A percentile compares a stretch with the other conserved stretches of the same genome.
Evolutionary conservation across 441 rosid genomes (phyloP).

Genomic region (Arabidopsis lyrata): DNA sequence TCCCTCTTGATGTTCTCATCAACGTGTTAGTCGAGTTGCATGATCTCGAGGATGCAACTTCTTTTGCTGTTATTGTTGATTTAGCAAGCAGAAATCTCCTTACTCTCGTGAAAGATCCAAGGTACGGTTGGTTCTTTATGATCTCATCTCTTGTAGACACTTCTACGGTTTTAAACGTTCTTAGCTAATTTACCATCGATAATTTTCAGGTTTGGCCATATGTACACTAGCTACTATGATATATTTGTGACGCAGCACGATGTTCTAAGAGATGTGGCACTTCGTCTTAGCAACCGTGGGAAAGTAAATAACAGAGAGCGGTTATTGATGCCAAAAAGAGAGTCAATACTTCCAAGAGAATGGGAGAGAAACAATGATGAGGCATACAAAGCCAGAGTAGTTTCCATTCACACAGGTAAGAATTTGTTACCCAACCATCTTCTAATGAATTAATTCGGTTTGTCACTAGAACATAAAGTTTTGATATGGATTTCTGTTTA

Average conservation of each 20-base stretch:
- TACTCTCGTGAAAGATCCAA: slow-evolving; percentile 74
- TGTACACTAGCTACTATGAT: slow-evolving; percentile 71
- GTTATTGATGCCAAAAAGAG: slow-evolving; percentile 77
- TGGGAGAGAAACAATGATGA: slow-evolving; percentile 75
- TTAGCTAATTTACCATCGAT: not conserved
- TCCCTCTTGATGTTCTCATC: slow-evolving; percentile 80
- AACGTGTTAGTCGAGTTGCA: slow-evolving; percentile 77
- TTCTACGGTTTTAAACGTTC: not conserved
- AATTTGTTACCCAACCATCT: not conserved
- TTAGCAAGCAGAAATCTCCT: slow-evolving; percentile 81
- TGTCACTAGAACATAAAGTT: not conserved
- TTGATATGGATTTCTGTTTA: slow-evolving; percentile 12
- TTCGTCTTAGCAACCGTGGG: slow-evolving; percentile 63
- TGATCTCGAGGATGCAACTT: slow-evolving; percentile 63
- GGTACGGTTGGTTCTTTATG: slow-evolving; percentile 47
- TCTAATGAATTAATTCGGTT: not conserved
- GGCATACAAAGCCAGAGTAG: slow-evolving; percentile 71
- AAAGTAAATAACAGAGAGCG: slow-evolving; percentile 56
- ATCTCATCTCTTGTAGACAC: slow-evolving; percentile 6
- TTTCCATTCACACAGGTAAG: slow-evolving; percentile 82
- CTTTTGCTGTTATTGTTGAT: slow-evolving; percentile 74
- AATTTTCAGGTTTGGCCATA: slow-evolving; percentile 58
- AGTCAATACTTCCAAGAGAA: slow-evolving; percentile 62
- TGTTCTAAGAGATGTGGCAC: slow-evolving; percentile 81
- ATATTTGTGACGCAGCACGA: slow-evolving; percentile 78